These are phyloP conservation scores for Meyerozyma sp. DNA, from an alignment of 1,139 yeast genomes.

Conservation along the genomic window DNA sequence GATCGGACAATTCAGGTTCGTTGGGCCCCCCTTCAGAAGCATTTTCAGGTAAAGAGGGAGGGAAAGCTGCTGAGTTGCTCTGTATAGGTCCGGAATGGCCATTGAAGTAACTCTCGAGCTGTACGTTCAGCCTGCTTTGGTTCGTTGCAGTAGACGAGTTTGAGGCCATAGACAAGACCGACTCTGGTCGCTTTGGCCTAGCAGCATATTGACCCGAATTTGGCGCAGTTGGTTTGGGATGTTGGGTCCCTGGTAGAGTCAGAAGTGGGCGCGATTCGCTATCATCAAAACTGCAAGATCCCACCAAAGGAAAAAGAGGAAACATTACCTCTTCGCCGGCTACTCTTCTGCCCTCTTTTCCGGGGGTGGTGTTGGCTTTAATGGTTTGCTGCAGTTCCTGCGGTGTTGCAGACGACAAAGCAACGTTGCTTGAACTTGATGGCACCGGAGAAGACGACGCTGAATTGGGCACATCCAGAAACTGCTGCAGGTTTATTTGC, in stretches of 20 bases:
- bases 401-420: background rate
- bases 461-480: slow-evolving; percentile 2
- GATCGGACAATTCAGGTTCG: slow-evolving; percentile 3
- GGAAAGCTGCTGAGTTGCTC: slow-evolving; percentile 25
- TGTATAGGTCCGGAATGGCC: slow-evolving; percentile 20
- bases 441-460: slow-evolving; percentile 1
- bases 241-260: slow-evolving; percentile 16
- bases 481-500: background rate
- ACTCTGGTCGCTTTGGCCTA: slow-evolving; percentile 38
- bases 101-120: slow-evolving; percentile 8
- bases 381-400: background rate
- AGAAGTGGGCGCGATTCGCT: slow-evolving; percentile 34
- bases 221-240: slow-evolving; percentile 2
- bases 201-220: slow-evolving; percentile 9
- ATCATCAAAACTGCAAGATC: slow-evolving; percentile 37
- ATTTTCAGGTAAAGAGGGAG: slow-evolving; percentile 18
- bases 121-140: slow-evolving; percentile 5
- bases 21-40: slow-evolving; percentile 3
- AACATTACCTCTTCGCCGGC: slow-evolving; percentile 25
- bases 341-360: background rate
- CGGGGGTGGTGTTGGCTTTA: background rate
- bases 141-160: slow-evolving; percentile 29
- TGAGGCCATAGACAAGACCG: slow-evolving; percentile 37
- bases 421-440: background rate
- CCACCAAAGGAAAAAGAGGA: slow-evolving; percentile 50